Conservation (phyloP, 2,329 filamentous ascomycete species). For the Hirsutella minnesotensis region DNA sequence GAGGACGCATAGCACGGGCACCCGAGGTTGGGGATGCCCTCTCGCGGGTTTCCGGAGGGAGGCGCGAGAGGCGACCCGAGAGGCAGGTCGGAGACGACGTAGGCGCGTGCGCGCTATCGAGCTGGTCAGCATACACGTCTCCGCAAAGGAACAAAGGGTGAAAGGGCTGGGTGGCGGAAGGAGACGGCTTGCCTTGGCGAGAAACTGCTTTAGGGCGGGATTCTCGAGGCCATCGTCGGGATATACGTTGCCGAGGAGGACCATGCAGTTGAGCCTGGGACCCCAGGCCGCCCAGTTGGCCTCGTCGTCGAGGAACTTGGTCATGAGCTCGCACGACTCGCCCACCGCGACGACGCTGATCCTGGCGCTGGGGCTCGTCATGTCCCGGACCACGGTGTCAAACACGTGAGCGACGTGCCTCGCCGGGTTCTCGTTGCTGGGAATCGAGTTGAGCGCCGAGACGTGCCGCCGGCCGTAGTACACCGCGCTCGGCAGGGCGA, state of each 20-base stretch:
- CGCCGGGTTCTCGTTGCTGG: constrained; percentile 40
- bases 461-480: constrained; percentile 42
- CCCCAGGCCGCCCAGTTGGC: constrained; percentile 37
- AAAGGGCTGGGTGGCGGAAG: neutral
- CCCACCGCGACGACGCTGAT: constrained; percentile 63
- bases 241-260: constrained; percentile 36
- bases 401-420: constrained; percentile 61
- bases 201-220: constrained; percentile 33
- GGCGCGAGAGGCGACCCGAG: constrained; percentile 41
- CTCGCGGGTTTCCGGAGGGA: constrained; percentile 32
- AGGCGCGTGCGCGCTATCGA: constrained; percentile 46
- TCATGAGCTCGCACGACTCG: constrained; percentile 47
- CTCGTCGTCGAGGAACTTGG: constrained; percentile 45
- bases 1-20: constrained; percentile 62
- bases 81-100: constrained; percentile 40
- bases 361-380: constrained; percentile 32
- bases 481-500: constrained; percentile 52
- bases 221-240: constrained; percentile 26
- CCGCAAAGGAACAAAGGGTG: constrained; percentile 2
- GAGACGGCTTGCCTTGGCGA: constrained; percentile 32
- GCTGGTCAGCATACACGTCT: no score
- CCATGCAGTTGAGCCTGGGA: constrained; percentile 32
- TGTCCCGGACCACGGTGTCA: constrained; percentile 42
- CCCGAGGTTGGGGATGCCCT: constrained; percentile 35
- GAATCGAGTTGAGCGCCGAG: constrained; percentile 45